These are phyloP conservation scores for Cylindrodendrum hubeiense DNA, from an alignment of 2,329 filamentous ascomycete species.

Conservation along the genomic window DNA sequence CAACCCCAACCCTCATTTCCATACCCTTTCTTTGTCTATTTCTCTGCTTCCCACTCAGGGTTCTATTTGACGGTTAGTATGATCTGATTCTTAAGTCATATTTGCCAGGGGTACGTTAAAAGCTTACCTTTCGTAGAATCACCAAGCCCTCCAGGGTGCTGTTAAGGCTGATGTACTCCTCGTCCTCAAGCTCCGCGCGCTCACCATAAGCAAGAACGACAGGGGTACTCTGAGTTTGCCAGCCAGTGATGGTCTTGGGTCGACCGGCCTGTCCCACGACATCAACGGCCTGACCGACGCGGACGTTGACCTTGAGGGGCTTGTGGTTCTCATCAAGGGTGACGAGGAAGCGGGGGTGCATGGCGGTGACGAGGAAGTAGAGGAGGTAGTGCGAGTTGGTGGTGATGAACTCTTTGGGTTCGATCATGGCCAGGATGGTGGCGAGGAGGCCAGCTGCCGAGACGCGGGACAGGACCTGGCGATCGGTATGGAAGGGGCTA, in stretches of 20 bases:
- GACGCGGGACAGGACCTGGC: constrained; percentile 93
- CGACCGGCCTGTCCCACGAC: constrained; percentile 97
- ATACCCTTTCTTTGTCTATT: constrained; percentile 45
- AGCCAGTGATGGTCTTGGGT: constrained; percentile 98
- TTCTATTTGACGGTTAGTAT: constrained; percentile 48
- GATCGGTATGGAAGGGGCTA: constrained; percentile 99
- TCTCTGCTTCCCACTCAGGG: constrained; percentile 55
- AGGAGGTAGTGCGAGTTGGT: constrained; percentile 86
- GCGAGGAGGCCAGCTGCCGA: constrained; percentile 90
- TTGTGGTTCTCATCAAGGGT: constrained; percentile 95
- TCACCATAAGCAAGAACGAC: constrained; percentile 95
- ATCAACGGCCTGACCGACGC: constrained; percentile 97
- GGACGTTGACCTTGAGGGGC: constrained; percentile 94
- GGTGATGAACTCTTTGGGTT: constrained; percentile 87
- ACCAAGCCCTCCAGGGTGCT: constrained; percentile 94
- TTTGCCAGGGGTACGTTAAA: neutral
- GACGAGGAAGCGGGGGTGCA: constrained; percentile 96
- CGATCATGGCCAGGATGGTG: constrained; percentile 92
- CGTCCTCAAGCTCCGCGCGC: constrained; percentile 95
- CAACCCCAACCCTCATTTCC: constrained; percentile 36
- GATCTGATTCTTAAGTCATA: neutral
- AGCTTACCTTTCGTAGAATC: constrained; percentile 92
- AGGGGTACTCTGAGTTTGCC: constrained; percentile 99
- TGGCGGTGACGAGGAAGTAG: constrained; percentile 96
- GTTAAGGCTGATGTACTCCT: constrained; percentile 94